phyloP scores from a whole-genome alignment of 306 rosid species.

The Gleditsia sinensis region DNA sequence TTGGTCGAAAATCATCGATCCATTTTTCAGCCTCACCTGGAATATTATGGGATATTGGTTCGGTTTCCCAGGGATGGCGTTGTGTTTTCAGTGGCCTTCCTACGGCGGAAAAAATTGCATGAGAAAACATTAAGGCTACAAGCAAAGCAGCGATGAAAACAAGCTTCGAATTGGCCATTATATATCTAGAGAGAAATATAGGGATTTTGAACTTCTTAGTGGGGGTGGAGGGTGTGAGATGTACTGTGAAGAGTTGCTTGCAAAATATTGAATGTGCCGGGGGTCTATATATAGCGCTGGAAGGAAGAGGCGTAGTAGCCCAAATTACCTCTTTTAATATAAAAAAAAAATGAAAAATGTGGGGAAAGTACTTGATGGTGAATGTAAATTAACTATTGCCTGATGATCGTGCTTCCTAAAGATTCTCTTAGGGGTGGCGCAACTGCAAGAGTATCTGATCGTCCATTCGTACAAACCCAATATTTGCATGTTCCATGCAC shows the following conservation, averaged over 20 bases:
- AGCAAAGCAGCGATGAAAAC: constrained; percentile 33
- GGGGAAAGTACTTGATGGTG: constrained; percentile 14
- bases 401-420: constrained; percentile 51
- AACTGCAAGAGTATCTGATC: constrained; percentile 31
- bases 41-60: neutral
- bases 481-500: constrained; percentile 59
- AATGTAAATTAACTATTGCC: constrained; percentile 27
- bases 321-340: too few relatives aligned
- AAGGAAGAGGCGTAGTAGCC: neutral
- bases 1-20: constrained; percentile 62
- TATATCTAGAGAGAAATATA: neutral
- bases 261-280: neutral
- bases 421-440: constrained; percentile 38
- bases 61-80: too few relatives aligned
- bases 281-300: constrained; percentile 57
- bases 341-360: constrained; percentile 12
- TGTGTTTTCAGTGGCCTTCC: constrained; percentile 42
- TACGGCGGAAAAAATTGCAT: constrained; percentile 28
- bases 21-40: neutral
- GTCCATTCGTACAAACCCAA: constrained; percentile 10
- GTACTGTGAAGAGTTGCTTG: constrained; percentile 25
- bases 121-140: constrained; percentile 36
- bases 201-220: neutral
- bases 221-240: neutral
- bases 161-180: constrained; percentile 54